phyloP scores from a whole-genome alignment of 1,284 basidiomycete genomes.

The Quambalaria eucalypti region DNA sequence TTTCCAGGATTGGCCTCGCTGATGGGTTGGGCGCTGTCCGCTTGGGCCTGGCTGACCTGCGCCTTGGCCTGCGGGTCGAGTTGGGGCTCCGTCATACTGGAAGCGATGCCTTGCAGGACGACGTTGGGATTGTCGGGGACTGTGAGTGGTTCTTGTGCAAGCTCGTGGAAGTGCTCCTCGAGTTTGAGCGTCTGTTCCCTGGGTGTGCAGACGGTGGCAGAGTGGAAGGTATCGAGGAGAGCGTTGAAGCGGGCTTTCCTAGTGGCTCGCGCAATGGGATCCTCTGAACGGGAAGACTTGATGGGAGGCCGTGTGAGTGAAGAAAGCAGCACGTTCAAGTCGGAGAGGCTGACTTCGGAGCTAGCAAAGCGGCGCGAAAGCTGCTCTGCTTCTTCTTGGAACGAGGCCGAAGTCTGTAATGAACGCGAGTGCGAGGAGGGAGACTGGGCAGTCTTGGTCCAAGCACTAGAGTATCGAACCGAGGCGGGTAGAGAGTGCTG shows the following conservation, averaged over 20 bases:
- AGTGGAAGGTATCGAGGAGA: constrained; percentile 26
- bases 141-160: constrained; percentile 4
- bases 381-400: not conserved
- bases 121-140: constrained; percentile 19
- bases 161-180: constrained; percentile 14
- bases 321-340: constrained; percentile 21
- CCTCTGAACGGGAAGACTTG: constrained; percentile 14
- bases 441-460: too few relatives aligned
- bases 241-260: constrained; percentile 23
- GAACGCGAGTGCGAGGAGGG: too few relatives aligned
- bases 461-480: too few relatives aligned
- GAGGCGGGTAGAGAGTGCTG: too few relatives aligned
- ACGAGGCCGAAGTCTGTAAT: not conserved
- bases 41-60: not conserved
- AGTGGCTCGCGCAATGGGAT: constrained; percentile 12
- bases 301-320: constrained; percentile 10
- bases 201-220: constrained; percentile 19
- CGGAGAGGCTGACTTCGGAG: constrained; percentile 12
- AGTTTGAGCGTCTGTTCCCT: constrained; percentile 6
- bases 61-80: constrained; percentile 5
- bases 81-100: constrained; percentile 25
- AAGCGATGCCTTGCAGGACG: constrained; percentile 24
- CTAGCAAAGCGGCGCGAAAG: not conserved
- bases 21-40: constrained; percentile 1
- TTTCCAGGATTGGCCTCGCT: constrained; percentile 35